Base-by-base conservation (phyloP, 306 rosid species). In the Castanopsis chinensis region DNA sequence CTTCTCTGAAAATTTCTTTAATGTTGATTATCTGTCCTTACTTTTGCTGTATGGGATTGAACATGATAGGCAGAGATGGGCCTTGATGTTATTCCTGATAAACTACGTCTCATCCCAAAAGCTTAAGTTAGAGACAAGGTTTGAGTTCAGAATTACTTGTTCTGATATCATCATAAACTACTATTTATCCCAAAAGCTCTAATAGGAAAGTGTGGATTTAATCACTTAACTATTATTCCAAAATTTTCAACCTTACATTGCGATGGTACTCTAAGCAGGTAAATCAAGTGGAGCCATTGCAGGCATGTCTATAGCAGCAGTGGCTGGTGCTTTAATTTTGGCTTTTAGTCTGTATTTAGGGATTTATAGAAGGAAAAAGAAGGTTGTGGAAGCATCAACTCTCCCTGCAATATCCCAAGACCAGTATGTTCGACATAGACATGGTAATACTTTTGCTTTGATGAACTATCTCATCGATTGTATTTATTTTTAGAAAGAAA, bases 241-340 rank as follows among this genome's bases (percentile, higher is more conserved):
- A 49, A 10, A 49, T 0, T 49, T 10, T 13, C 53, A 64, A 83
- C 76, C 82, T 81, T 79, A 75, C 86, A 81, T 72, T 72, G 82
- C 71, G 74, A 17, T 80, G 21, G 25, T 80, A 82, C 82, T 84
- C 60, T 57, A 67, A 78, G 72, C 86, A 92, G 94, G 94, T 72
- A 69, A 87, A 7, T 83, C 92, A 11, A 28, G 81, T 28, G 87
- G 88, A 77, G 86, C 82, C 75, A 83, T 88, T 76, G 89, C 86
- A 33, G 89, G 90, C 78, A 78, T 87, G 41, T 83, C 72, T 27
- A 70, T 87, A 74, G 94, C 86, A 57, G 92, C 84, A 30, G 87
- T 77, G 81, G 76, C 71, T 80, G 91, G 84, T n/a, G 70, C 82
- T 60, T 74, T 77, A 27, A 10, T 85, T 11, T 21, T 90, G 79